Conservation (phyloP, 164 flowering plant genomes). For the Piper longum region DNA sequence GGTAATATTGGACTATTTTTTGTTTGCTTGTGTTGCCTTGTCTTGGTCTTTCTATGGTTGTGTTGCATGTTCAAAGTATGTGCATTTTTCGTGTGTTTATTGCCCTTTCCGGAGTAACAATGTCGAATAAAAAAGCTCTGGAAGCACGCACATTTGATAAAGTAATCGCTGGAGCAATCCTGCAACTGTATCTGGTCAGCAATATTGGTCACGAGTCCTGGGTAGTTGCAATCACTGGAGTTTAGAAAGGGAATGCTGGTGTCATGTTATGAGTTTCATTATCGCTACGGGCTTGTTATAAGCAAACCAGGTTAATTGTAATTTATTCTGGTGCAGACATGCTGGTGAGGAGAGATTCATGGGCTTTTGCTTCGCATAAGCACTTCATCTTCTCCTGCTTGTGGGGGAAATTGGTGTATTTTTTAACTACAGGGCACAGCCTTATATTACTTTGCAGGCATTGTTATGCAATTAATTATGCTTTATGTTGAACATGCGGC, state of each 20-base stretch:
- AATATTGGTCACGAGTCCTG: background rate
- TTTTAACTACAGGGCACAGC: background rate
- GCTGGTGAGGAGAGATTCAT: conserved; percentile 4
- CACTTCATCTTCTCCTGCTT: conserved; percentile 3
- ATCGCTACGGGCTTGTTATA: background rate
- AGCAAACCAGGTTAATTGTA: background rate
- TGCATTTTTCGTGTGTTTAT: background rate
- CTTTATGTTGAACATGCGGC: background rate
- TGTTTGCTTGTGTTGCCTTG: background rate
- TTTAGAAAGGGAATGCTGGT: background rate
- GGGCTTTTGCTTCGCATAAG: conserved; percentile 2
- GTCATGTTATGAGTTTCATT: conserved; percentile 1
- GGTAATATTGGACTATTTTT: background rate
- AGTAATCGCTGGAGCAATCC: background rate
- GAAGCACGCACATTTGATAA: conserved; percentile 1
- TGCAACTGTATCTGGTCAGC: background rate
- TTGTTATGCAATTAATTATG: background rate
- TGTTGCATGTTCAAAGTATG: too few relatives aligned
- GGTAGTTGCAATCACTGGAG: background rate
- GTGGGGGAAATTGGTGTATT: background rate
- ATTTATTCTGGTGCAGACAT: conserved; percentile 3
- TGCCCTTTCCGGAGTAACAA: background rate
- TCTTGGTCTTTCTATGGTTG: too few relatives aligned
- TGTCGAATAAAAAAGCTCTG: background rate
- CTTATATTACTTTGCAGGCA: background rate